Evolutionary conservation across 2,329 filamentous ascomycete species (phyloP).

Genomic region (Ophiostoma sp.): DNA sequence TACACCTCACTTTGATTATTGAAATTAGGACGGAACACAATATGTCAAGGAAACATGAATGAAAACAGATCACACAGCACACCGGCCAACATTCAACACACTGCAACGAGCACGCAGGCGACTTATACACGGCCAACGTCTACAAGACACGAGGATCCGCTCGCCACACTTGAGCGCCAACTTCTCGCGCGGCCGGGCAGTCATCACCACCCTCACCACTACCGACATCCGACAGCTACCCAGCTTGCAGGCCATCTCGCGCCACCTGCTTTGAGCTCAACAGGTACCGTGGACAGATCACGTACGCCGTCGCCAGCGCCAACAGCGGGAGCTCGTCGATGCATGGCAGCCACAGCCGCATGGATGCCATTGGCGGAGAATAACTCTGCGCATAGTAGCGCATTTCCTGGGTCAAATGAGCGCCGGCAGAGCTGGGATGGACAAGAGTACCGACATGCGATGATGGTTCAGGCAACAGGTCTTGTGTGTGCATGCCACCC

Average conservation of each 20-base stretch:
- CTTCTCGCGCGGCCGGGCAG: constrained; percentile 18
- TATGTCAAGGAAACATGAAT: background rate
- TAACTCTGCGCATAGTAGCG: constrained; percentile 35
- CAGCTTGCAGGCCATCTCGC: background rate
- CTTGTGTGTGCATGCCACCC: constrained; percentile 20
- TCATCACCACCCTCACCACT: background rate
- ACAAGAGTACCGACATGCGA: constrained; percentile 49
- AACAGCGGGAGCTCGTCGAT: constrained; percentile 30
- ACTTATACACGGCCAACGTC: background rate
- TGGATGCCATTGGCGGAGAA: constrained; percentile 42
- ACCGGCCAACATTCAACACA: background rate
- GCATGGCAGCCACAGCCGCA: constrained; percentile 35
- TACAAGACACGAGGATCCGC: constrained; percentile 11
- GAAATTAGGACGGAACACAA: background rate
- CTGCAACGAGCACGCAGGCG: background rate
- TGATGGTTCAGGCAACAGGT: constrained; percentile 30
- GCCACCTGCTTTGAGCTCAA: background rate
- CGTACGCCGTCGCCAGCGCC: constrained; percentile 15
- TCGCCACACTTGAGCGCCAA: constrained; percentile 20
- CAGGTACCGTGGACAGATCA: background rate
- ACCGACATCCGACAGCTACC: background rate
- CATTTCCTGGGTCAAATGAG: constrained; percentile 25
- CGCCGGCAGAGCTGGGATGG: constrained; percentile 49
- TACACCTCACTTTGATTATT: background rate
- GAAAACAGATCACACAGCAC: background rate